Evolutionary conservation across 306 rosid species (phyloP).

Genomic region (Quercus bicolor): DNA sequence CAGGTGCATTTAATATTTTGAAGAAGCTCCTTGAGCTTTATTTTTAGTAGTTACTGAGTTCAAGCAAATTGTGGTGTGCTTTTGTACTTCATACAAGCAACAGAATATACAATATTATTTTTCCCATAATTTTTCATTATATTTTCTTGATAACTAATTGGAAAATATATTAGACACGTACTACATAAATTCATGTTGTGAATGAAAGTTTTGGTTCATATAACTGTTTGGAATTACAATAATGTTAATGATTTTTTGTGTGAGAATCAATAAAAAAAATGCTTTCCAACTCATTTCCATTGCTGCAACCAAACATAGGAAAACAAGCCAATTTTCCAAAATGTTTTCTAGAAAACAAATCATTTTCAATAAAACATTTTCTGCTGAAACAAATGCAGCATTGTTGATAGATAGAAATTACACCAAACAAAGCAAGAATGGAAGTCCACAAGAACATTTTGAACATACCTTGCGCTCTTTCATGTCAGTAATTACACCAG

Average conservation of each 20-base stretch:
- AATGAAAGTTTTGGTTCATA: no score
- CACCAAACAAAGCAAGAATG: not conserved
- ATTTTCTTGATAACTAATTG: not conserved
- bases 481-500: conserved; percentile 72
- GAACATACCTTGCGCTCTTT: conserved; percentile 67
- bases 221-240: no score
- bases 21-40: conserved; percentile 84
- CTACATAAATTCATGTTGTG: no score
- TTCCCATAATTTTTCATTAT: not conserved
- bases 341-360: no score
- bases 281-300: no score
- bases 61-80: conserved; percentile 7
- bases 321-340: no score
- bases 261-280: no score
- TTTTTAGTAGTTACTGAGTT: conserved; percentile 49
- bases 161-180: not conserved
- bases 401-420: not conserved
- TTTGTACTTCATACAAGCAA: not conserved
- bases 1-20: conserved; percentile 82
- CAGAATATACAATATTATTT: not conserved
- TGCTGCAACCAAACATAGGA: no score
- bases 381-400: no score
- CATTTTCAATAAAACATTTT: no score
- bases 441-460: not conserved
- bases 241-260: no score